These are phyloP conservation scores for Cerioporus squamosus DNA, from an alignment of 1,284 basidiomycete genomes.

Conservation along the genomic window DNA sequence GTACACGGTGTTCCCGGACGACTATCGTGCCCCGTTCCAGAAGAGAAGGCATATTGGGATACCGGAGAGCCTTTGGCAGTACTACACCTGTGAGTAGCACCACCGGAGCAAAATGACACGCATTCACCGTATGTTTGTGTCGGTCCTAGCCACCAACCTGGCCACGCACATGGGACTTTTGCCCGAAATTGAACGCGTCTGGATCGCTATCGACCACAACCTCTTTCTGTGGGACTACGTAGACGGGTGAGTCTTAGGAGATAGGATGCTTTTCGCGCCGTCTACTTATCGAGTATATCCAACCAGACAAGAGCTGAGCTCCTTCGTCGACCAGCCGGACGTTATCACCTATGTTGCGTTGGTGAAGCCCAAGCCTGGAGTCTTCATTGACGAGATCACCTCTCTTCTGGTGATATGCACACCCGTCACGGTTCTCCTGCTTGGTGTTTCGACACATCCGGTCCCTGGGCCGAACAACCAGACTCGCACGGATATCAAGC, in stretches of 20 bases:
- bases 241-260: constrained; percentile 70
- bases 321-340: constrained; percentile 91
- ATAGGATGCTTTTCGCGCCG: not conserved
- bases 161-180: constrained; percentile 86
- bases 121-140: constrained; percentile 9
- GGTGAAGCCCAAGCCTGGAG: constrained; percentile 77
- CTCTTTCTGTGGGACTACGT: constrained; percentile 97
- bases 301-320: constrained; percentile 78
- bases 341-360: constrained; percentile 87
- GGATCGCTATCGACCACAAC: constrained; percentile 95
- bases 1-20: constrained; percentile 80
- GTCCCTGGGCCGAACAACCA: constrained; percentile 50
- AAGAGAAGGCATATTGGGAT: constrained; percentile 77
- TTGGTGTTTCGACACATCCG: constrained; percentile 77
- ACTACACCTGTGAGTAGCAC: constrained; percentile 70
- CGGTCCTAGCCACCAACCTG: constrained; percentile 54
- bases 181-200: constrained; percentile 92
- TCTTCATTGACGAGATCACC: constrained; percentile 94
- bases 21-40: constrained; percentile 81
- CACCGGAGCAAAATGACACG: constrained; percentile 11
- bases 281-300: not conserved
- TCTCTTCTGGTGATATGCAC: constrained; percentile 93
- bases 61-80: constrained; percentile 85
- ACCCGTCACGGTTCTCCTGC: constrained; percentile 79
- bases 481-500: constrained; percentile 73